Conservation (phyloP, 306 rosid genomes). For the Styphnolobium japonicum region DNA sequence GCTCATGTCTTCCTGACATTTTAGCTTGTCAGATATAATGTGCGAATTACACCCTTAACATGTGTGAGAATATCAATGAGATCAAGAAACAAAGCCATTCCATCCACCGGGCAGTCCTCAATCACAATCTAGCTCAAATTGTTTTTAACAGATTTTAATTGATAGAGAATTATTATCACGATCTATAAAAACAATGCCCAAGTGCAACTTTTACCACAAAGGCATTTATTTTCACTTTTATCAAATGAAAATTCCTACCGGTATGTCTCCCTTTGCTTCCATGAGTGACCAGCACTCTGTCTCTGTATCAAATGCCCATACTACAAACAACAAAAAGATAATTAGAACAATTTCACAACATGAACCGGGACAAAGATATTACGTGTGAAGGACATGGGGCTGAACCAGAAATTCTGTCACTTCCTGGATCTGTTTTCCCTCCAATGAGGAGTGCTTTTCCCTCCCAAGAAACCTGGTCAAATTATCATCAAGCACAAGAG, state of each 20-base stretch:
- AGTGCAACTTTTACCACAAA: background rate
- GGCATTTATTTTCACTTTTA: background rate
- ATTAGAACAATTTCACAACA: conserved; percentile 12
- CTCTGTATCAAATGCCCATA: conserved; percentile 92
- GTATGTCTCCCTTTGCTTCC: conserved; percentile 92
- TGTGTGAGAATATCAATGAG: background rate
- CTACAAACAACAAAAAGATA: conserved; percentile 41
- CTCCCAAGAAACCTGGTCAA: conserved; percentile 83
- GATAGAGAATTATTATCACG: background rate
- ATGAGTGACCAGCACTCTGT: conserved; percentile 90
- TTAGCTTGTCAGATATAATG: background rate
- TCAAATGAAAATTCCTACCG: conserved; percentile 50
- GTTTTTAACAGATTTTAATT: background rate
- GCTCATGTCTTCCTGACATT: background rate
- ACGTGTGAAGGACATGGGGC: conserved; percentile 8
- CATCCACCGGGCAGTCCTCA: background rate
- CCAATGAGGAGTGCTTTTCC: conserved; percentile 79
- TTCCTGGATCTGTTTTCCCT: conserved; percentile 86
- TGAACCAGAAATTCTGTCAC: conserved; percentile 79
- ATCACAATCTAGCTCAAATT: background rate
- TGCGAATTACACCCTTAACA: background rate
- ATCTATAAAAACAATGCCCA: background rate
- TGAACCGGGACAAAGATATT: conserved; percentile 6
- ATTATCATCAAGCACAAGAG: conserved; percentile 1
- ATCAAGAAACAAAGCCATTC: background rate